phyloP scores from a whole-genome alignment of 495 filamentous ascomycete genomes.

The Trichoderma orchidacearum region DNA sequence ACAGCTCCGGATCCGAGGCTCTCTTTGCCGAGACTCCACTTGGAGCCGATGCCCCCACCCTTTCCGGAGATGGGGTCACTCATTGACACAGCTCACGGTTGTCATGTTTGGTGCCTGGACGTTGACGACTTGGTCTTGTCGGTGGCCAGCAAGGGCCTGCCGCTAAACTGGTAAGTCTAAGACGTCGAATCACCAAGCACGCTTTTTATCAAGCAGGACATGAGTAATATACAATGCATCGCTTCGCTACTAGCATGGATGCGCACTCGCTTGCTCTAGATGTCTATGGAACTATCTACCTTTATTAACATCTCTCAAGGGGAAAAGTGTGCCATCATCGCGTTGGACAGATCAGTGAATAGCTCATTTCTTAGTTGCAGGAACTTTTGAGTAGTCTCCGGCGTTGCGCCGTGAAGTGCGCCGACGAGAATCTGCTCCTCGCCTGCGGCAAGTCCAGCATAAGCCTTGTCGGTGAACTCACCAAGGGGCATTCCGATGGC shows the following conservation, averaged over 20 bases:
- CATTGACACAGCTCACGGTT: too few species aligned
- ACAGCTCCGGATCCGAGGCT: not conserved
- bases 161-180: too few species aligned
- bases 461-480: slow-evolving; percentile 44
- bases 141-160: too few species aligned
- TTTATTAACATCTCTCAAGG: too few species aligned
- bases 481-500: slow-evolving; percentile 46
- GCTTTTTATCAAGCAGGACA: too few species aligned
- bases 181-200: too few species aligned
- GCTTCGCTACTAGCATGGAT: too few species aligned
- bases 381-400: not conserved
- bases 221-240: too few species aligned
- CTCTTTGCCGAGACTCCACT: not conserved
- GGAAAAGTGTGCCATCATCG: not conserved
- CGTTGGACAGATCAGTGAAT: not conserved
- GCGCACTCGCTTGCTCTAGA: too few species aligned
- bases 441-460: slow-evolving; percentile 34
- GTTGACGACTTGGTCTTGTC: too few species aligned
- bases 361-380: not conserved
- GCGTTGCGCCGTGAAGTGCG: not conserved
- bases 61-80: not conserved
- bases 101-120: too few species aligned
- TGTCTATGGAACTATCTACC: too few species aligned
- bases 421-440: slow-evolving; percentile 29
- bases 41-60: not conserved